phyloP scores from a whole-genome alignment of 2,329 filamentous ascomycete genomes.

The Ophiostoma ulmi region DNA sequence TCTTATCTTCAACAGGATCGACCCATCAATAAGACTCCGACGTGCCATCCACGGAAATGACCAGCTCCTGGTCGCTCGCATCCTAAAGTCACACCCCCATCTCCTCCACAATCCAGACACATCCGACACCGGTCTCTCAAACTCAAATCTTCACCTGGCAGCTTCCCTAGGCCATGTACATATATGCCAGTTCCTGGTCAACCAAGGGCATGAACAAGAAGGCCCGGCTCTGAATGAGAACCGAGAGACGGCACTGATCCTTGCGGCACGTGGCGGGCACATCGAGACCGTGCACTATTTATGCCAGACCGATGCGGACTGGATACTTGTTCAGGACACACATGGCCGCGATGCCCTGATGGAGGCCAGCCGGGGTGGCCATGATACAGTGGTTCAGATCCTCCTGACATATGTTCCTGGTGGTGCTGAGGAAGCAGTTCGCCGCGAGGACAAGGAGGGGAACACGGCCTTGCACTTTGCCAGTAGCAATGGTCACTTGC shows the following conservation, averaged over 20 bases:
- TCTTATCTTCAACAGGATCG: conserved; percentile 53
- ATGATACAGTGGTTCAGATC: conserved; percentile 61
- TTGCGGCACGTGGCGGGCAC: conserved; percentile 65
- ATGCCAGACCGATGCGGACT: conserved; percentile 56
- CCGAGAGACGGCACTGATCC: conserved; percentile 75
- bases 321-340: conserved; percentile 61
- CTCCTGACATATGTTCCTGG: conserved; percentile 56
- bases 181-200: conserved; percentile 65
- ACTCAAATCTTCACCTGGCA: conserved; percentile 79
- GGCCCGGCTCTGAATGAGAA: conserved; percentile 72
- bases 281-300: conserved; percentile 70
- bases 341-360: conserved; percentile 68
- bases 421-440: conserved; percentile 51
- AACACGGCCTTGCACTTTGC: conserved; percentile 87
- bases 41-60: conserved; percentile 76
- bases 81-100: conserved; percentile 65
- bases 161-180: conserved; percentile 65
- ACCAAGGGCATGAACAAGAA: conserved; percentile 65
- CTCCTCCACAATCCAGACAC: conserved; percentile 76
- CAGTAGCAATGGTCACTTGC: conserved; percentile 71
- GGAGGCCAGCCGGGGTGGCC: conserved; percentile 56
- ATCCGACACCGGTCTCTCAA: conserved; percentile 61
- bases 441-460: conserved; percentile 61
- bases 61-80: conserved; percentile 65
- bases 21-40: conserved; percentile 69